Percentiles rank a stretch among this genome's conserved stretches.
phyloP scores from a whole-genome alignment of 1,139 yeast genomes.

The Sugiyamaella castrensis region DNA sequence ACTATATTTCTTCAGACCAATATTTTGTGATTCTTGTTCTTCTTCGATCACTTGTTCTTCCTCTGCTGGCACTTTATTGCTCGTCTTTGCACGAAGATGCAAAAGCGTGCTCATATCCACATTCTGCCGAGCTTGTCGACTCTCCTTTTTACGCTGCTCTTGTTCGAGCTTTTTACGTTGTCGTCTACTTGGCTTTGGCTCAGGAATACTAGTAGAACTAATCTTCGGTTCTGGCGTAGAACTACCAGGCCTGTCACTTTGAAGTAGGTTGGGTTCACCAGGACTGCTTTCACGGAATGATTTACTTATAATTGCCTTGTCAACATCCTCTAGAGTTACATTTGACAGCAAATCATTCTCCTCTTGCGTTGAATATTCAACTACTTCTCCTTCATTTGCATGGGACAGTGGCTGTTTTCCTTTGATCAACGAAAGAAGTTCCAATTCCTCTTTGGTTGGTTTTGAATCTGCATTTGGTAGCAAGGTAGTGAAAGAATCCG shows the following conservation, averaged over 20 bases:
- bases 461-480: not conserved
- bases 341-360: no score
- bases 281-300: not conserved
- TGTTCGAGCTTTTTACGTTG: slow-evolving; percentile 25
- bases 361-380: no score
- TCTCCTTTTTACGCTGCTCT: slow-evolving; percentile 16
- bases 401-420: not conserved
- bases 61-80: not conserved
- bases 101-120: not conserved
- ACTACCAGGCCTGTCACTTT: not conserved
- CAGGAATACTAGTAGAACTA: not conserved
- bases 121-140: slow-evolving; percentile 17
- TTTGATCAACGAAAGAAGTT: slow-evolving; percentile 15
- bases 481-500: not conserved
- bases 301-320: no score
- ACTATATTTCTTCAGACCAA: no score
- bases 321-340: no score
- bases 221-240: slow-evolving; percentile 4
- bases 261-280: not conserved
- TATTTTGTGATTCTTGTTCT: no score
- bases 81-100: slow-evolving; percentile 4
- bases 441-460: slow-evolving; percentile 9
- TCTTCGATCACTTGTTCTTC: no score
- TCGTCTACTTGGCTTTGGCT: slow-evolving; percentile 19
- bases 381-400: no score